Base-by-base conservation (phyloP, 2,329 filamentous ascomycete species). In the Ceratocystis lukuohia region DNA sequence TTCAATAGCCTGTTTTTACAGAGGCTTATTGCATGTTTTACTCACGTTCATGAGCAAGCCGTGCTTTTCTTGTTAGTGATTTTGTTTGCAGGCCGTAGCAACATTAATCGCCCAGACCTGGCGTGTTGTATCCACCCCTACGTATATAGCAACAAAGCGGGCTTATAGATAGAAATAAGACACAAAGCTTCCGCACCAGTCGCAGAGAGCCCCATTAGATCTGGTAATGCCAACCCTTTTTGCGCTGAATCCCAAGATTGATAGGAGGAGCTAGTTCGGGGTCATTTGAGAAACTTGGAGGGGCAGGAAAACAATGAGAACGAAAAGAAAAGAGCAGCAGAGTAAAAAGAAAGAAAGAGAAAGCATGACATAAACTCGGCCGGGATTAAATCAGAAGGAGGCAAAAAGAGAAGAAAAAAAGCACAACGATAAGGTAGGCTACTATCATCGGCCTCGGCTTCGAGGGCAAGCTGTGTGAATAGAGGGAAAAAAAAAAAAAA, bases 181-280 rank as follows among this genome's bases (percentile, higher is more conserved):
- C 53, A 57, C 53, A 37, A 59, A 59, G 53, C 53, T 59, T 33
- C 53, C 53, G 53, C 53, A 59, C 53, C 28, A 59, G 53, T 59
- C 22, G 25, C 53, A 59, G 53, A 30, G 53, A 17, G 53, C 25
- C 53, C 28, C 2, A 30, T 59, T 30, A 30, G 8, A 59, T 59
- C 53, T 59, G 53, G 53, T 20, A 59, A 59, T 59, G 25, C 53
- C 15, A 59, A 37, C 12, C 53, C 53, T 50, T 59, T 15, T 59
- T 59, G 12, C 28, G 15, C 25, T 59, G 53, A 37, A 57, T 57
- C 22, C 25, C 25, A 30, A 30, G 25, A 57, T 57, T 15, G 53
- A 28, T 25, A 33, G 28, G 53, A 33, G 53, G 53, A 7, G 28
- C 28, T 57, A 57, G 53, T 30, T 30, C 37, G 37, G 37, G 22